Conservation (phyloP, 345 rosid species). For the Eucalyptus curtisii region DNA sequence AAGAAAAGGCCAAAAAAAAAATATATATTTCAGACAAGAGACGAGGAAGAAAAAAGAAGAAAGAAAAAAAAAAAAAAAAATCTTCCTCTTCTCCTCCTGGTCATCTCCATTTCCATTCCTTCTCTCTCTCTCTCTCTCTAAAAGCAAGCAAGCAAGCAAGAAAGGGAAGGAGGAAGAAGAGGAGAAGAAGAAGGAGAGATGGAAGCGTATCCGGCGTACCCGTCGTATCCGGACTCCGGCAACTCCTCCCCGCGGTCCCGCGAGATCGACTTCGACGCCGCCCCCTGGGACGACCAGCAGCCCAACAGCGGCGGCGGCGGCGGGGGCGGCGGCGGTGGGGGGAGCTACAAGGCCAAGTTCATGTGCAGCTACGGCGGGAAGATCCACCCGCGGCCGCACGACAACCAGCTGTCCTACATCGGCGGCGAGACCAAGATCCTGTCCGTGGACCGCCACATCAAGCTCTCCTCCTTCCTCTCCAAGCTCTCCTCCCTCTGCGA, state of each 20-base stretch:
- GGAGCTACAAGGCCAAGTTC: slow-evolving; percentile 51
- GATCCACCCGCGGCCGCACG: slow-evolving; percentile 94
- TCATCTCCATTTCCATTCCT: neutral
- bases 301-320: neutral
- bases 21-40: neutral
- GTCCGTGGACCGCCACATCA: slow-evolving; percentile 59
- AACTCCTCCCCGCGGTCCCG: slow-evolving; percentile 93
- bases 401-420: slow-evolving; percentile 75
- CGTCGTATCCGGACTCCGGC: slow-evolving; percentile 78
- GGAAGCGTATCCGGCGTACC: slow-evolving; percentile 52
- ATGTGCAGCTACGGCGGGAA: slow-evolving; percentile 93
- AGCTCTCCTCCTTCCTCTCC: slow-evolving; percentile 42
- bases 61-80: neutral
- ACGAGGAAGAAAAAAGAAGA: neutral
- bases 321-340: neutral
- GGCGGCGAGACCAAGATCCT: slow-evolving; percentile 92
- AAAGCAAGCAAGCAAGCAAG: neutral
- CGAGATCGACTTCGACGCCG: slow-evolving; percentile 76
- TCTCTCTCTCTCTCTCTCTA: neutral
- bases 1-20: neutral
- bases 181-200: neutral
- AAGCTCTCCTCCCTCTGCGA: slow-evolving; percentile 51
- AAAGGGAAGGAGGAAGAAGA: neutral
- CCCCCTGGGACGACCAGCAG: slow-evolving; percentile 73
- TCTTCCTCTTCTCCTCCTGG: neutral